A percentile compares a stretch with the other conserved stretches of the same genome.
These are phyloP conservation scores for Akebia trifoliata DNA, from an alignment of 164 flowering plant species.

Conservation along the genomic window DNA sequence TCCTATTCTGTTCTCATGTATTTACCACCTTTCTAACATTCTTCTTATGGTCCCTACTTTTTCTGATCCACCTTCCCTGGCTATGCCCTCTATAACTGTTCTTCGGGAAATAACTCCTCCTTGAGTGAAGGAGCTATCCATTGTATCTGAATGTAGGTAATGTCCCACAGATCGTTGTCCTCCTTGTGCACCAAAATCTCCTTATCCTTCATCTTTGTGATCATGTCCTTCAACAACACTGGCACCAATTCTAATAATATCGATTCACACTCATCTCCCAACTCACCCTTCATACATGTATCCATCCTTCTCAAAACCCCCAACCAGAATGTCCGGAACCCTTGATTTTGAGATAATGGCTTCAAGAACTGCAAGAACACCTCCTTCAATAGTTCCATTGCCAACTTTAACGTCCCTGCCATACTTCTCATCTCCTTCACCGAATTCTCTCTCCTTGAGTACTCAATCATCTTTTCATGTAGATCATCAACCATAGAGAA, in stretches of 20 bases:
- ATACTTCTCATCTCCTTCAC: conserved; percentile 72
- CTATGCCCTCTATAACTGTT: background rate
- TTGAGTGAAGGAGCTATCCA: conserved; percentile 91
- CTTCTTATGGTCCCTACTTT: no score
- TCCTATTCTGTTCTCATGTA: background rate
- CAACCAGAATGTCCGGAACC: conserved; percentile 77
- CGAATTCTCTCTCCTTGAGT: conserved; percentile 66
- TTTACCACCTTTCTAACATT: no score
- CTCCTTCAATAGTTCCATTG: conserved; percentile 70
- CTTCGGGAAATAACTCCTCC: conserved; percentile 78
- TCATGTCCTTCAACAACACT: conserved; percentile 55
- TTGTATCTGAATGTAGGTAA: conserved; percentile 81
- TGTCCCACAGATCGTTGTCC: conserved; percentile 81
- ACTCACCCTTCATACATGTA: conserved; percentile 81
- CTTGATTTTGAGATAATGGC: conserved; percentile 42
- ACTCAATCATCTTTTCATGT: conserved; percentile 82
- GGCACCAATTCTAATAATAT: conserved; percentile 51
- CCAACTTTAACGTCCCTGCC: conserved; percentile 67
- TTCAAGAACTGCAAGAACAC: conserved; percentile 58
- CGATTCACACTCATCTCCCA: conserved; percentile 52
- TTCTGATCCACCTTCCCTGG: no score
- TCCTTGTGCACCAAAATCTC: conserved; percentile 53
- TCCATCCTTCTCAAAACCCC: conserved; percentile 90
- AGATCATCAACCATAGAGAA: conserved; percentile 93
- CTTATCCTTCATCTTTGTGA: conserved; percentile 58